phyloP scores from a whole-genome alignment of 139 green algal species.

The Spirogloea muscicola region DNA sequence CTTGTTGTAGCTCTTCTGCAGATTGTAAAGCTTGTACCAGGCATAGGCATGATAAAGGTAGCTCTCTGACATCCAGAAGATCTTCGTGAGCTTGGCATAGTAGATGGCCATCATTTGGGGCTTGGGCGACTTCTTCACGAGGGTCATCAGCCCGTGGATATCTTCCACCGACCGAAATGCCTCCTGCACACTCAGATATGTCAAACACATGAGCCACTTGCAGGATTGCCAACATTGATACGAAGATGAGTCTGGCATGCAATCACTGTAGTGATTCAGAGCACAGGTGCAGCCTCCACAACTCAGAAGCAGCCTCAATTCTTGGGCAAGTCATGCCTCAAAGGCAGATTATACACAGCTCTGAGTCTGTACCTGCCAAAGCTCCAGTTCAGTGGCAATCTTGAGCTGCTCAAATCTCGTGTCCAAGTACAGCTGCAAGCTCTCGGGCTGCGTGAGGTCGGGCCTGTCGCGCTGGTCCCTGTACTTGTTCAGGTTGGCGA shows the following conservation, averaged over 20 bases:
- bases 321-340: no score
- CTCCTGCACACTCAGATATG: conserved; percentile 71
- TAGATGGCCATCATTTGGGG: conserved; percentile 92
- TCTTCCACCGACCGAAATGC: conserved; percentile 98
- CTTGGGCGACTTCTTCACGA: conserved; percentile 82
- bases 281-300: no score
- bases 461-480: conserved; percentile 81
- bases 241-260: no score
- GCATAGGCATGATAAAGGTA: conserved; percentile 92
- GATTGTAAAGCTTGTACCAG: conserved; percentile 91
- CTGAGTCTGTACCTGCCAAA: conserved; percentile 92
- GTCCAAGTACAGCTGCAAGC: conserved; percentile 88
- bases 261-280: no score
- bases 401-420: conserved; percentile 97
- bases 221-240: no score
- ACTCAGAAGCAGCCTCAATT: no score
- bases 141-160: conserved; percentile 85
- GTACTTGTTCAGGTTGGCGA: conserved; percentile 91
- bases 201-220: no score
- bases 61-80: conserved; percentile 79
- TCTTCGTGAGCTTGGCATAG: conserved; percentile 88
- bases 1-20: conserved; percentile 80
- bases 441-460: conserved; percentile 83
- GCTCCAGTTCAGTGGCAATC: conserved; percentile 88
- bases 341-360: no score